Base-by-base conservation (phyloP, 306 rosid genomes). In the Hippophae tibetana region DNA sequence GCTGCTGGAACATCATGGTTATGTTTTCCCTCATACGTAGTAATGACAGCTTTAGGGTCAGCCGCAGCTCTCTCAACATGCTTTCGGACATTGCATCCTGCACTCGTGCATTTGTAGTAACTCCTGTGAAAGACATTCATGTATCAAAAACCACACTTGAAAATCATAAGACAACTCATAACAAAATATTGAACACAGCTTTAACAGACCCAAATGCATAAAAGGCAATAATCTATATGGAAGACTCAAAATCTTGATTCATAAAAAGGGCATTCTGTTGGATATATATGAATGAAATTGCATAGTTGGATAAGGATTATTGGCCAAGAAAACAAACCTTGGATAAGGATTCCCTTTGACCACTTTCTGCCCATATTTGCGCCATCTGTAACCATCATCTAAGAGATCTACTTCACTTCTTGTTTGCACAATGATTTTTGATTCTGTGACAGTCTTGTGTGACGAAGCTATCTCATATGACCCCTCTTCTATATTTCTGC, bases 311-410 rank as follows among this genome's bases (percentile, higher is more conserved):
- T 31, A 31, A 31, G 38, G 38, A 31, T 31, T 31, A 31, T 31
- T 31, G 5, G 38, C 38, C 38, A 31, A 2, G 5, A 31, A 31
- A 31, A 31, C 3, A 31, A 2, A 93, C 99, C 99, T 93, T 40
- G 99, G 99, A 72, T 93, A 85, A 77, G 97, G 95, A 69, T 93
- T 93, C 68, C 99, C 99, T 75, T 93, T 93, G 41, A 93, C 99
- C 67, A 93, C 92, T 77, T 93, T 93, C 69, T 93, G 99, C 27
- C 99, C 99, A 59, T 93, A 93, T 77, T 92, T 92, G 68, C 98
- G 83, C 98, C 98, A 92, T 56, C 96, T 81, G 63, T 83, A 92
- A 42, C 98, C 98, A 65, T 92, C 98, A 80, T 92, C 96, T 58
- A 92, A 69, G 72, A 92, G 96, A 83, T 92, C 96, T 58, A 92